Conservation (phyloP, 257 asterid species). For the Galeopsis tetrahit region DNA sequence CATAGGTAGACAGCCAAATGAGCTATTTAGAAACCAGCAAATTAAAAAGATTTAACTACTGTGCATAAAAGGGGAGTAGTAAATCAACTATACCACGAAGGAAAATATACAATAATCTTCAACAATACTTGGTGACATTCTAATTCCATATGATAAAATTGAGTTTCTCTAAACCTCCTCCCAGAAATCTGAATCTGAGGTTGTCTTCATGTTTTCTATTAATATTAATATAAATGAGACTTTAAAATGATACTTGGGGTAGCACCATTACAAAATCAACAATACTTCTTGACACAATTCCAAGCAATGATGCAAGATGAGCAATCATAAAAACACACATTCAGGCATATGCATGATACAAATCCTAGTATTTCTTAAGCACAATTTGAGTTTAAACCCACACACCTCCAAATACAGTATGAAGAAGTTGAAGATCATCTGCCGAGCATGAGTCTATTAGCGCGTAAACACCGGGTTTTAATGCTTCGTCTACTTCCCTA, state of each 20-base stretch:
- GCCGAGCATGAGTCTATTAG: constrained; percentile 78
- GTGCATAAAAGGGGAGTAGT: background rate
- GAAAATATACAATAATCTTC: background rate
- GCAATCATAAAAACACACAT: background rate
- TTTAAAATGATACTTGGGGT: background rate
- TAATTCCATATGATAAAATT: background rate
- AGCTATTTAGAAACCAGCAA: background rate
- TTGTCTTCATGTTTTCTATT: background rate
- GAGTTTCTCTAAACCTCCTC: background rate
- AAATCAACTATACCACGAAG: background rate
- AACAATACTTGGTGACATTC: background rate
- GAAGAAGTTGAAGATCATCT: constrained; percentile 83
- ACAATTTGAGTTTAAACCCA: constrained; percentile 24
- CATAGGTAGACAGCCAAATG: background rate
- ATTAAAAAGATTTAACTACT: background rate
- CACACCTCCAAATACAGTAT: constrained; percentile 85
- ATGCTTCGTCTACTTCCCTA: constrained; percentile 89
- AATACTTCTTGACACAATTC: background rate
- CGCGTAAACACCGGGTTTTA: constrained; percentile 86
- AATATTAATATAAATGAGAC: background rate
- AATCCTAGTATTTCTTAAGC: constrained; percentile 5
- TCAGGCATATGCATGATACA: constrained; percentile 16
- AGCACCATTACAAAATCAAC: background rate
- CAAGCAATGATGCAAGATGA: constrained; percentile 20
- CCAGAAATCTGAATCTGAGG: background rate